Evolutionary conservation across 495 filamentous ascomycete species (phyloP).

Genomic region (Aspergillus panamensis): DNA sequence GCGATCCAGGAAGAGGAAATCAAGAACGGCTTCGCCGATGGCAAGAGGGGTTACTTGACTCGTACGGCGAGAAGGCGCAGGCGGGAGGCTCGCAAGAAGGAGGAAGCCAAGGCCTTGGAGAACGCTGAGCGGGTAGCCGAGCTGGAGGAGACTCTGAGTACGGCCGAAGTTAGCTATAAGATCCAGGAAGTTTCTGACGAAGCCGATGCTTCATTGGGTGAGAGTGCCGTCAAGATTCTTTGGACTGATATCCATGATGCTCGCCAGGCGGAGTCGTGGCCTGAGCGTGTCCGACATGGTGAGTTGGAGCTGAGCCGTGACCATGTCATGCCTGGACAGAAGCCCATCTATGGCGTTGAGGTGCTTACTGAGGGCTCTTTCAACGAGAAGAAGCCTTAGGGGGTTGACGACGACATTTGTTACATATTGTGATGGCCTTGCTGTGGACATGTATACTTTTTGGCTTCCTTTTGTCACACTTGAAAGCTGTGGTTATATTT

Average conservation of each 20-base stretch:
- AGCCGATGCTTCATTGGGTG: conserved; percentile 26
- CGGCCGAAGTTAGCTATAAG: conserved; percentile 28
- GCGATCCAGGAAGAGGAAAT: conserved; percentile 48
- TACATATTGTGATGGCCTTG: conserved; percentile 12
- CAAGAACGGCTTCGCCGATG: conserved; percentile 28
- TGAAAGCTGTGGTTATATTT: conserved; percentile 8
- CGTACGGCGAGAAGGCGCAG: conserved; percentile 30
- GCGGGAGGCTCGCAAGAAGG: conserved; percentile 33
- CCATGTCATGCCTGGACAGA: conserved; percentile 38
- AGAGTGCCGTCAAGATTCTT: conserved; percentile 52
- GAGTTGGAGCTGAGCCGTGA: conserved; percentile 37
- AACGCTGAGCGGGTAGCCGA: conserved; percentile 30
- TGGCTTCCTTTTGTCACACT: conserved; percentile 14
- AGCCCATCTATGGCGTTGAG: conserved; percentile 22
- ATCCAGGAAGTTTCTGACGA: conserved; percentile 32
- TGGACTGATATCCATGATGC: conserved; percentile 69
- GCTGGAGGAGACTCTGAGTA: conserved; percentile 29
- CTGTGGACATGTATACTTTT: conserved; percentile 8
- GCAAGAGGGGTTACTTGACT: conserved; percentile 34
- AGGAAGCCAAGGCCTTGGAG: conserved; percentile 37
- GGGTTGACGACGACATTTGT: background rate
- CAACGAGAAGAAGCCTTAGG: conserved; percentile 31
- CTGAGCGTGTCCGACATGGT: conserved; percentile 62
- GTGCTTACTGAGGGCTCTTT: conserved; percentile 48
- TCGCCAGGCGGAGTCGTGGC: conserved; percentile 65